Evolutionary conservation across 2,329 filamentous ascomycete species (phyloP).

Genomic region (Claviceps sp.): DNA sequence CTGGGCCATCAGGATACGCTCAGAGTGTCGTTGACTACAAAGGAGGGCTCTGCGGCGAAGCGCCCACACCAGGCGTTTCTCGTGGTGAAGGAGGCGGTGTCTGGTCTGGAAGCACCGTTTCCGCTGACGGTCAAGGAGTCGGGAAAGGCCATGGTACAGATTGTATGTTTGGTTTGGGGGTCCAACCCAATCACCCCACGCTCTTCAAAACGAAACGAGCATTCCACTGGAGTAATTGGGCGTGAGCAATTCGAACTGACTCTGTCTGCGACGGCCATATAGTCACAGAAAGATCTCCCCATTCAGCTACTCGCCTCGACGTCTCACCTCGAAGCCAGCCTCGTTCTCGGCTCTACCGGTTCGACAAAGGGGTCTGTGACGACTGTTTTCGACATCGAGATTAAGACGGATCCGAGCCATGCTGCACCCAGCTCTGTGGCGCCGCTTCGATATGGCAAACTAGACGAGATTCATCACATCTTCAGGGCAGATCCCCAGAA

Average conservation of each 20-base stretch:
- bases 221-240: neutral
- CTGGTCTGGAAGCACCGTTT: slow-evolving; percentile 77
- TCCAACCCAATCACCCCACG: too few relatives aligned
- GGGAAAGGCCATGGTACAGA: slow-evolving; percentile 72
- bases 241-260: neutral
- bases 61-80: slow-evolving; percentile 92
- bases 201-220: too few relatives aligned
- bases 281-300: slow-evolving; percentile 86
- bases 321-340: slow-evolving; percentile 60
- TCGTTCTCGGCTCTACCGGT: slow-evolving; percentile 82
- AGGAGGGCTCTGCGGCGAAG: slow-evolving; percentile 65
- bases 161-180: slow-evolving; percentile 45
- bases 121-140: slow-evolving; percentile 72
- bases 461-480: slow-evolving; percentile 76
- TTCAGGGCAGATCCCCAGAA: slow-evolving; percentile 72
- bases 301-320: slow-evolving; percentile 59
- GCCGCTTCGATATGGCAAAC: slow-evolving; percentile 71
- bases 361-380: slow-evolving; percentile 52
- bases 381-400: slow-evolving; percentile 58
- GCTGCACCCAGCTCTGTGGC: slow-evolving; percentile 48
- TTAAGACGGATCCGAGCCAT: slow-evolving; percentile 49
- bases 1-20: slow-evolving; percentile 59
- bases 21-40: slow-evolving; percentile 70
- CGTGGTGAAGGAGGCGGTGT: slow-evolving; percentile 58
- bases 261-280: slow-evolving; percentile 1